Evolutionary conservation across 1,139 yeast species (phyloP).

Genomic region (Saccharomyces uvarum): DNA sequence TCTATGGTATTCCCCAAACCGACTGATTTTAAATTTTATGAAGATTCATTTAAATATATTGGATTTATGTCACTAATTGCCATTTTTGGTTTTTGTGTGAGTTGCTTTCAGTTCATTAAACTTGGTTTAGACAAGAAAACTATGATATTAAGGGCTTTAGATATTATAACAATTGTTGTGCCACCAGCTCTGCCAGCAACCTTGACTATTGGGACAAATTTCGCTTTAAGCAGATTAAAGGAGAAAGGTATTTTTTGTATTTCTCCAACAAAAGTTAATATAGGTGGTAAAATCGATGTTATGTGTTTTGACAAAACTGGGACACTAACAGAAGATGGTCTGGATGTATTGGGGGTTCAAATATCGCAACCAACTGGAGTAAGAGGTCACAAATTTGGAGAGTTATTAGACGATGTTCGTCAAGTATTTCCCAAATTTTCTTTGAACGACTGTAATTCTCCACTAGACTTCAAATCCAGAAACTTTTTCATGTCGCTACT

Average conservation of each 20-base stretch:
- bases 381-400: constrained; percentile 47
- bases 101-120: constrained; percentile 73
- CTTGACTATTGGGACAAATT: constrained; percentile 88
- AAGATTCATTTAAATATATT: constrained; percentile 89
- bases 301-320: constrained; percentile 96
- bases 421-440: constrained; percentile 29
- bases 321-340: constrained; percentile 91
- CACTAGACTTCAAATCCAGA: constrained; percentile 22
- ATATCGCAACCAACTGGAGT: constrained; percentile 39
- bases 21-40: constrained; percentile 83
- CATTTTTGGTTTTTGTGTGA: constrained; percentile 68
- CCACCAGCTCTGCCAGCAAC: constrained; percentile 99
- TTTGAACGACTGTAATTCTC: constrained; percentile 26
- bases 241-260: constrained; percentile 71
- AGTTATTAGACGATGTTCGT: constrained; percentile 35
- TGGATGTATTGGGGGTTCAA: constrained; percentile 86
- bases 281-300: constrained; percentile 87
- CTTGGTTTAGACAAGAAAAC: constrained; percentile 61
- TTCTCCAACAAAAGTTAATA: constrained; percentile 86
- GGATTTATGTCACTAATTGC: constrained; percentile 92
- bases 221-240: constrained; percentile 73
- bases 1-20: constrained; percentile 97
- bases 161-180: constrained; percentile 89
- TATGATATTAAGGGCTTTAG: constrained; percentile 83
- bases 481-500: constrained; percentile 49